Evolutionary conservation across 257 asterid genomes (phyloP).

Genomic region (Jaltomata sinuosa): DNA sequence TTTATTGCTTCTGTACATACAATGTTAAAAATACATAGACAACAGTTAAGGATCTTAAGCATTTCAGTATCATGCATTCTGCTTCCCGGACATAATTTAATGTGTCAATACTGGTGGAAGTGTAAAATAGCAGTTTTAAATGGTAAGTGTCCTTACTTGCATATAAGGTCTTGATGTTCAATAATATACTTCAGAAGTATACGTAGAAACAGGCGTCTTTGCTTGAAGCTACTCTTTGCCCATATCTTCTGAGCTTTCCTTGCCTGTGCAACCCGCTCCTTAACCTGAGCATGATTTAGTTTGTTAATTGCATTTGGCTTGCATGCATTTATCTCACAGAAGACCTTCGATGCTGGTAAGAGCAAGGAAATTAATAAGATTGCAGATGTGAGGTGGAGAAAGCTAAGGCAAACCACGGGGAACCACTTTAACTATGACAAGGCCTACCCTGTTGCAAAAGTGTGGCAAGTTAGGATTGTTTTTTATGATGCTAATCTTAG

Average conservation of each 20-base stretch:
- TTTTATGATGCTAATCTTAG: background rate
- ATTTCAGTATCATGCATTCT: background rate
- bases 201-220: conserved; percentile 87
- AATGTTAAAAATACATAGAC: background rate
- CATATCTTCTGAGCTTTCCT: conserved; percentile 88
- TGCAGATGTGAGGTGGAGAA: background rate
- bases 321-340: background rate
- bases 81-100: background rate
- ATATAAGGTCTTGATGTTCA: conserved; percentile 91
- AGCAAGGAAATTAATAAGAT: background rate
- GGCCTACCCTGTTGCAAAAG: background rate
- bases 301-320: conserved; percentile 9
- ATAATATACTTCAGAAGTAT: conserved; percentile 92
- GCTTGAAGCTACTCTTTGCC: conserved; percentile 96
- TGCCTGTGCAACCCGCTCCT: conserved; percentile 83
- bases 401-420: background rate
- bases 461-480: background rate
- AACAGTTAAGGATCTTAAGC: background rate
- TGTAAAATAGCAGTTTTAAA: background rate
- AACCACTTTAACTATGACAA: background rate
- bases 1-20: no score
- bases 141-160: conserved; percentile 61
- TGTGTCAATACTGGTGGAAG: background rate
- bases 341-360: background rate
- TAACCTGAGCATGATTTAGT: conserved; percentile 42